Base-by-base conservation (phyloP, 176 grass and related monocot genomes). In the bread wheat (Triticum aestivum) region DNA sequence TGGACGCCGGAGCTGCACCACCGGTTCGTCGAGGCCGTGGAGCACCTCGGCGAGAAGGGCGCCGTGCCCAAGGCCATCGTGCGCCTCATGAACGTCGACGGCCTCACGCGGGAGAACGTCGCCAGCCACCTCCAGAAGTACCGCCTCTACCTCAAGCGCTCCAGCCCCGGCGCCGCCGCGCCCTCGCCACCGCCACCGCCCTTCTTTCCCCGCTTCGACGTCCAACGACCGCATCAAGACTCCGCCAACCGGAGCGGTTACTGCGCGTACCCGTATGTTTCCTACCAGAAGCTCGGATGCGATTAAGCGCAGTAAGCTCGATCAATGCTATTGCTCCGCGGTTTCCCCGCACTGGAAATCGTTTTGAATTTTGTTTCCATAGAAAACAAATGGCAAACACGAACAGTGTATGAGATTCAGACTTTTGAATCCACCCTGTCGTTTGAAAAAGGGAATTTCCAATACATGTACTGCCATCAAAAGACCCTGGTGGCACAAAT, bases 71-170 rank as follows among this genome's bases (percentile, higher is more conserved):
- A 99, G 92, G 87, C 97, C 66, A 94, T 99, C 85, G 93, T 99
- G 87, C 92, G 86, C 32, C 81, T 99, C 75, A 94, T 96, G 94
- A 99, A 99, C 83, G 94, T 99, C 68, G 92, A 99, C 29, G 97
- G 97, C 86, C 90, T 99, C 64, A 96, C 97, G 2, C 79, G 97
- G 14, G 97, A 99, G 89, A 96, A 96, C 90, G 97, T 99, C 42
- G 92, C 94, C n/a, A 99, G 97, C 85, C 97, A 99, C 72, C 91
- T 99, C 62, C 97, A 99, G 66, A 99, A 99, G 90, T 99, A 99
- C 73, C 82, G 97, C 51, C 90, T 99, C 73, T 99, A 99, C 80
- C 89, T 94, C 73, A 99, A 94, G 88, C 82, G 92, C 86, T 85
- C 77, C 85, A 77, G 49, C 38, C 4, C 3, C 34, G 35, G 27